A percentile compares a stretch with the other conserved stretches of the same genome.
Conservation (phyloP, 2,329 filamentous ascomycete species). For the Endothia cerciana region DNA sequence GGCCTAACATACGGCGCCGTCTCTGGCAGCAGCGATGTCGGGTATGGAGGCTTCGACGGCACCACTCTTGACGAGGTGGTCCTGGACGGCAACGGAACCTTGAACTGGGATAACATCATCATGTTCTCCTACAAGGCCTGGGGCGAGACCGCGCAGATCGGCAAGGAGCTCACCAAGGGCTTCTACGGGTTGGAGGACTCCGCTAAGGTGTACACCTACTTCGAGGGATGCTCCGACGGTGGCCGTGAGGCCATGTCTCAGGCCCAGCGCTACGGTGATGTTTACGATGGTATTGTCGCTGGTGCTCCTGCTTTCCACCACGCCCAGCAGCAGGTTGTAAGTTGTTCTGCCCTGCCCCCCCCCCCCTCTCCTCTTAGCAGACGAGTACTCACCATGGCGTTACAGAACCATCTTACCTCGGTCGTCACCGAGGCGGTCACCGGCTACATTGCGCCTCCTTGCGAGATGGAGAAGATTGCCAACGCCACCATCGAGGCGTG, state of each 20-base stretch:
- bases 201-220: constrained; percentile 53
- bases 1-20: constrained; percentile 47
- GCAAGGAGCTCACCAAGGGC: constrained; percentile 46
- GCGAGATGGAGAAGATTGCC: constrained; percentile 53
- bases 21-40: constrained; percentile 46
- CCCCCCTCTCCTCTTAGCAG: not conserved
- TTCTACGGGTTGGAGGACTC: constrained; percentile 41
- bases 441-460: constrained; percentile 48
- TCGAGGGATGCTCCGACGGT: constrained; percentile 52
- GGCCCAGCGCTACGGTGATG: constrained; percentile 43
- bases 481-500: constrained; percentile 59
- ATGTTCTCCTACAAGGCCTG: constrained; percentile 57
- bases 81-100: constrained; percentile 52
- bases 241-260: constrained; percentile 54
- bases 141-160: constrained; percentile 54
- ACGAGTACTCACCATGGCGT: not conserved
- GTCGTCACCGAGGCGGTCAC: constrained; percentile 43
- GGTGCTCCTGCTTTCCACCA: constrained; percentile 52
- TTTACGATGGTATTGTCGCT: constrained; percentile 49
- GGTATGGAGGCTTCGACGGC: constrained; percentile 46
- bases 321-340: constrained; percentile 40
- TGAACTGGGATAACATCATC: constrained; percentile 54
- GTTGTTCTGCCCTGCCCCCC: not conserved
- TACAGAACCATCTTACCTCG: constrained; percentile 31
- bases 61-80: constrained; percentile 43